A percentile compares a stretch with the other conserved stretches of the same genome.
Evolutionary conservation across 2,329 filamentous ascomycete species (phyloP).

Genomic region (Curvularia verruculosa): DNA sequence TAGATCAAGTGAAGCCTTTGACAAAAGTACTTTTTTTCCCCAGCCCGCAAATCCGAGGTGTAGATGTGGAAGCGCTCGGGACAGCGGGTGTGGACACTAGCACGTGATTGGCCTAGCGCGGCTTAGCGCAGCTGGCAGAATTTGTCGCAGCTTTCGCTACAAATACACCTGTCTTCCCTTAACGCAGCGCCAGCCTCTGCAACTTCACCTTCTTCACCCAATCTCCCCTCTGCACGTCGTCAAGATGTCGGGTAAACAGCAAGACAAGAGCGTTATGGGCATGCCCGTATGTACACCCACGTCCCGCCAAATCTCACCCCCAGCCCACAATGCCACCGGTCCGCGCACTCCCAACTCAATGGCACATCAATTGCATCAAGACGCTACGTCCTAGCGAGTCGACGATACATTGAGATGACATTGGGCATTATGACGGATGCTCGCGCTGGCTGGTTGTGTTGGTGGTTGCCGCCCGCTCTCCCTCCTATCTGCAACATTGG

Average conservation of each 20-base stretch:
- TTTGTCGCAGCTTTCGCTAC: conserved; percentile 29
- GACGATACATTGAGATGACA: conserved; percentile 29
- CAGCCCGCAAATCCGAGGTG: conserved; percentile 29
- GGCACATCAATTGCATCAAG: conserved; percentile 42
- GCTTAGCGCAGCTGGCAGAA: conserved; percentile 33
- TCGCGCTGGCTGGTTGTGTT: conserved; percentile 20
- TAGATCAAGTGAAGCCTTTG: neutral
- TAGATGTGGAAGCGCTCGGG: conserved; percentile 30
- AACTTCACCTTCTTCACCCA: conserved; percentile 24
- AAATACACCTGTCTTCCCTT: conserved; percentile 33
- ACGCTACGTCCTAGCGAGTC: conserved; percentile 21
- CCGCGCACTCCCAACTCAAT: conserved; percentile 8
- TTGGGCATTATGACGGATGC: conserved; percentile 27
- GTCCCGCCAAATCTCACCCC: conserved; percentile 6
- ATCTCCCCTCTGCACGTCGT: conserved; percentile 28
- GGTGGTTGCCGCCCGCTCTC: conserved; percentile 25
- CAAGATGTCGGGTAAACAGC: conserved; percentile 20
- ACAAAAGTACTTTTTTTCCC: conserved; percentile 8
- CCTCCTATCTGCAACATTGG: conserved; percentile 27
- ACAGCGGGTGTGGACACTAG: conserved; percentile 23
- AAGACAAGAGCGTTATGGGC: conserved; percentile 50
- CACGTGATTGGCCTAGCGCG: conserved; percentile 26
- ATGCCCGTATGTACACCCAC: conserved; percentile 50
- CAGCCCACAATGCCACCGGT: conserved; percentile 24
- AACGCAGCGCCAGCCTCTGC: conserved; percentile 26